Base-by-base conservation (phyloP, 306 rosid genomes). In the Psophocarpus tetragonolobus region DNA sequence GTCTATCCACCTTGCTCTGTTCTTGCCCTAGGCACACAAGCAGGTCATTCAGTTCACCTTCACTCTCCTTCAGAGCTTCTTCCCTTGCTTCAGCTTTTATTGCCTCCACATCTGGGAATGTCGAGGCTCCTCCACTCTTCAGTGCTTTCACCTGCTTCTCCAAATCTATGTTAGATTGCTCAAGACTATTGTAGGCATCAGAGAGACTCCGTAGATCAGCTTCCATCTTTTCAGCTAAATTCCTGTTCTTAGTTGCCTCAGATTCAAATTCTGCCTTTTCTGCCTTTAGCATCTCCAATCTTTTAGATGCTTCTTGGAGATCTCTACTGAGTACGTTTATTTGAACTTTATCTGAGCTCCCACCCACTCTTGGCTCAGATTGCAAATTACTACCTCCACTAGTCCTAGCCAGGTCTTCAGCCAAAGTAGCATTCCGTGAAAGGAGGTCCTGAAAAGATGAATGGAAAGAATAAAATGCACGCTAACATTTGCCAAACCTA, bases 11-110 rank as follows among this genome's bases (percentile, higher is more conserved):
- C 86, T 58, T 93, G 85, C 90, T 91, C 79, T 93, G 97, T 86
- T 93, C 97, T 85, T 93, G 97, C 20, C 96, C 97, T 0, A 93
- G 91, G 91, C 96, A 93, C 33, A 93, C 94, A 2, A 91, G 94
- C 79, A 93, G 71, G 77, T 93, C 96, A 76, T 85, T 91, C 78
- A 91, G 86, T 57, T 93, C 97, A 26, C 87, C 96, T 79, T 93
- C 97, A 41, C 96, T 91, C 81, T 93, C 97, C 85, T 90, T 90
- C 82, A 82, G 96, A 3, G 94, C 94, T 85, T 91, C 94, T 78
- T 90, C 96, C 84, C 91, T 89, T 38, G 97, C 97, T 85, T 91
- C 87, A 4, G 96, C 92, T 82, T 75, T 90, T 20, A 90, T 91
- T 23, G 85, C 90, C 82, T 87, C 92, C n/a, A 89, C 18, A 65